phyloP scores from a whole-genome alignment of 163 green algal genomes.

The Smithsoniella earleae region DNA sequence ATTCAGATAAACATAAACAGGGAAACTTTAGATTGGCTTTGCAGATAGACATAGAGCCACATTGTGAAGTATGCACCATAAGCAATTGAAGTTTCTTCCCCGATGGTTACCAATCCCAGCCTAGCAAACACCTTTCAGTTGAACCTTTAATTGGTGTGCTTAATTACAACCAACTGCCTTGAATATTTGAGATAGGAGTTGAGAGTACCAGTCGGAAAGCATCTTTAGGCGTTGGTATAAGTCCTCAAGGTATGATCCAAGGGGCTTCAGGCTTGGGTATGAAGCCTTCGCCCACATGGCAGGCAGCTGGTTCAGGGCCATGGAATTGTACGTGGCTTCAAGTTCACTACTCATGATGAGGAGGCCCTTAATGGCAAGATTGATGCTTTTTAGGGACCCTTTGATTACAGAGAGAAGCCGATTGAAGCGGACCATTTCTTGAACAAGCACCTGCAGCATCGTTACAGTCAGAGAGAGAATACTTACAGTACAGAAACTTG shows the following conservation, averaged over 20 bases:
- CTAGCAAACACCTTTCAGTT: too few species aligned
- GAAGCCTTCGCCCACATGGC: constrained; percentile 54
- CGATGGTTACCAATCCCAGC: too few species aligned
- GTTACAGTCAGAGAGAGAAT: too few species aligned
- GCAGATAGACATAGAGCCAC: too few species aligned
- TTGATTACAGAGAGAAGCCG: constrained; percentile 48
- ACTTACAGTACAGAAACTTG: too few species aligned
- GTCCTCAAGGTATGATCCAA: constrained; percentile 61
- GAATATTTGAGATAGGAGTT: background rate
- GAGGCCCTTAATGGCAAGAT: constrained; percentile 54
- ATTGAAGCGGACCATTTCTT: constrained; percentile 65
- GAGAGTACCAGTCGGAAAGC: constrained; percentile 41
- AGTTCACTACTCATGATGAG: constrained; percentile 62
- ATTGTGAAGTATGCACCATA: too few species aligned
- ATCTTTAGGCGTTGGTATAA: constrained; percentile 52
- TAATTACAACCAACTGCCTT: too few species aligned
- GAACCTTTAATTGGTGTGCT: too few species aligned
- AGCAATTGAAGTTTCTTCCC: too few species aligned
- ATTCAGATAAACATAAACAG: too few species aligned
- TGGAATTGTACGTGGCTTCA: constrained; percentile 52
- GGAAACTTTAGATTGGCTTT: too few species aligned
- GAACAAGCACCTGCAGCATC: constrained; percentile 29
- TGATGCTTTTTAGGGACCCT: constrained; percentile 50
- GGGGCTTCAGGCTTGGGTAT: constrained; percentile 64
- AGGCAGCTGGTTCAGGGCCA: constrained; percentile 57